Percentiles rank a stretch among this genome's conserved stretches.
phyloP scores from a whole-genome alignment of 345 rosid species.

The Clausena lansium region DNA sequence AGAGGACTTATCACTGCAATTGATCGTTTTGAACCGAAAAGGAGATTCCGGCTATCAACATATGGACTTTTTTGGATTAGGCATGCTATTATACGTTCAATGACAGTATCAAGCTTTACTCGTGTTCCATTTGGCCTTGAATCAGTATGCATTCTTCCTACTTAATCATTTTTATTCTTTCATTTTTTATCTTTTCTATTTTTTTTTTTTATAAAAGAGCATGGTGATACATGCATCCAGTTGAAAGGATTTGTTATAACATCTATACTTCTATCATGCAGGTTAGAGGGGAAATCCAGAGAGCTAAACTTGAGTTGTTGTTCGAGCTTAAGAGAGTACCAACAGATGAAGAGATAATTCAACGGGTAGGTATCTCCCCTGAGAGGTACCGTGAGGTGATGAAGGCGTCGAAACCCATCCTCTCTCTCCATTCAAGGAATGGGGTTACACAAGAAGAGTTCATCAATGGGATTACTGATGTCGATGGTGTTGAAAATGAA shows the following conservation, averaged over 20 bases:
- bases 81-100: constrained; percentile 82
- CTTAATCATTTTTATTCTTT: neutral
- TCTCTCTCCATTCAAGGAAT: constrained; percentile 76
- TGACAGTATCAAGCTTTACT: constrained; percentile 83
- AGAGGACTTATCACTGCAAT: constrained; percentile 85
- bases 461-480: constrained; percentile 68
- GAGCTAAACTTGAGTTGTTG: constrained; percentile 58
- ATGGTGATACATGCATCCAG: neutral
- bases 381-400: constrained; percentile 79
- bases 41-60: constrained; percentile 77
- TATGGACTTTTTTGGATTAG: constrained; percentile 93
- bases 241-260: constrained; percentile 1
- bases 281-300: constrained; percentile 80
- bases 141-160: constrained; percentile 49
- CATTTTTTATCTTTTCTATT: too few relatives aligned
- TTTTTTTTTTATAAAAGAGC: neutral
- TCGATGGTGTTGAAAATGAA: constrained; percentile 69
- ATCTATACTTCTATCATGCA: constrained; percentile 28
- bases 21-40: constrained; percentile 89
- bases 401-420: constrained; percentile 69
- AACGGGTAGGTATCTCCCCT: constrained; percentile 66
- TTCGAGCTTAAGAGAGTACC: constrained; percentile 69
- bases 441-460: constrained; percentile 80
- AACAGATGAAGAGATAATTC: constrained; percentile 63
- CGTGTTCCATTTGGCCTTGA: constrained; percentile 92